phyloP scores from a whole-genome alignment of 2,329 filamentous ascomycete genomes.

The Cladosporium sp. region DNA sequence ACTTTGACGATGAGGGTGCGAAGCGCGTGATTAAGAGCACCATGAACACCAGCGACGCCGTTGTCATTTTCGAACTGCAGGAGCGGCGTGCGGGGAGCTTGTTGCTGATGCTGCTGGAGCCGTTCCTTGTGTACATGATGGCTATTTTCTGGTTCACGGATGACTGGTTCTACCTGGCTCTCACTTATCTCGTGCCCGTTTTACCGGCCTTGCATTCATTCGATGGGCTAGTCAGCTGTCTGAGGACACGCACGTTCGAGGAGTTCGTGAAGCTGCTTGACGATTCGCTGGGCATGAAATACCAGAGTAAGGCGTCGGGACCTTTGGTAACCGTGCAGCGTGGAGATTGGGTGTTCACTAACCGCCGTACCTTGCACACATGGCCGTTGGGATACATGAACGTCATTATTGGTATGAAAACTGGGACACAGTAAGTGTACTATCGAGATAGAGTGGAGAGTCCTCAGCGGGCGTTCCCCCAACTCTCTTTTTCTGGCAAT shows the following conservation, averaged over 20 bases:
- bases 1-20: conserved; percentile 68
- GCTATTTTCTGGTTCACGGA: conserved; percentile 55
- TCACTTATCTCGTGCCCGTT: conserved; percentile 66
- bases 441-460: neutral
- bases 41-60: conserved; percentile 63
- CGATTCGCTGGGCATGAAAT: conserved; percentile 43
- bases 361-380: conserved; percentile 46
- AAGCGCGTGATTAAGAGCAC: conserved; percentile 63
- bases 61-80: conserved; percentile 75
- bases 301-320: conserved; percentile 24
- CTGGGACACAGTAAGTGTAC: neutral
- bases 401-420: conserved; percentile 42
- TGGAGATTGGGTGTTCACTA: conserved; percentile 46
- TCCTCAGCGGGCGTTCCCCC: neutral
- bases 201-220: conserved; percentile 67
- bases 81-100: conserved; percentile 50
- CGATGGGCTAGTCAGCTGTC: conserved; percentile 67
- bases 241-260: conserved; percentile 65
- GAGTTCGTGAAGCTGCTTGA: conserved; percentile 64
- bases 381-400: conserved; percentile 51
- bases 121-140: conserved; percentile 53
- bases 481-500: neutral
- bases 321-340: conserved; percentile 18
- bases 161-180: conserved; percentile 59
- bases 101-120: conserved; percentile 36